Percentiles rank a stretch among this genome's conserved stretches.
These are phyloP conservation scores for Strobilomyces dryophilus DNA, from an alignment of 768 basidiomycete genomes.

Conservation along the genomic window DNA sequence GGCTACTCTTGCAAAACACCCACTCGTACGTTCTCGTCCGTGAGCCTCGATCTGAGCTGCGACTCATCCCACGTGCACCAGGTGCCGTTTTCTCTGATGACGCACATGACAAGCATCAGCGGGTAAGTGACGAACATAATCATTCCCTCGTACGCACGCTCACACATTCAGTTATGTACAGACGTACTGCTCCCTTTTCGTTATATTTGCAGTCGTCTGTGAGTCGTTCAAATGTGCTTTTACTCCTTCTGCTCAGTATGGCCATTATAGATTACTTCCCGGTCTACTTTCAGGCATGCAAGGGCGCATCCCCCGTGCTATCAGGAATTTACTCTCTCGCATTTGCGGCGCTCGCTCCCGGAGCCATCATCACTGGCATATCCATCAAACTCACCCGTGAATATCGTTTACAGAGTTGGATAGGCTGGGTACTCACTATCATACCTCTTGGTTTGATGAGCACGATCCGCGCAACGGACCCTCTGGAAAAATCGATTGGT, in stretches of 20 bases:
- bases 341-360: background rate
- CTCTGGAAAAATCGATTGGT: background rate
- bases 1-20: background rate
- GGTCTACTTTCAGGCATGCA: background rate
- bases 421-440: background rate
- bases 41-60: background rate
- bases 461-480: background rate
- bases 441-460: background rate
- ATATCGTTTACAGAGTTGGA: background rate
- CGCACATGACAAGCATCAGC: constrained; percentile 4
- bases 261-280: background rate
- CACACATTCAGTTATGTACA: background rate
- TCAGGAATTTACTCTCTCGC: background rate
- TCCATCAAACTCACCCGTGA: background rate
- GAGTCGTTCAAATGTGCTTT: background rate
- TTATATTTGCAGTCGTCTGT: background rate
- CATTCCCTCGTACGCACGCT: background rate
- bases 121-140: constrained; percentile 4
- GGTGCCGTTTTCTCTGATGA: constrained; percentile 6
- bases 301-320: background rate
- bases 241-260: background rate
- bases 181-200: background rate
- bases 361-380: background rate
- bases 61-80: background rate
- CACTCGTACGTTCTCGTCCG: background rate